These are phyloP conservation scores for Diaporthe batatas DNA, from an alignment of 2,329 filamentous ascomycete genomes.

Conservation along the genomic window DNA sequence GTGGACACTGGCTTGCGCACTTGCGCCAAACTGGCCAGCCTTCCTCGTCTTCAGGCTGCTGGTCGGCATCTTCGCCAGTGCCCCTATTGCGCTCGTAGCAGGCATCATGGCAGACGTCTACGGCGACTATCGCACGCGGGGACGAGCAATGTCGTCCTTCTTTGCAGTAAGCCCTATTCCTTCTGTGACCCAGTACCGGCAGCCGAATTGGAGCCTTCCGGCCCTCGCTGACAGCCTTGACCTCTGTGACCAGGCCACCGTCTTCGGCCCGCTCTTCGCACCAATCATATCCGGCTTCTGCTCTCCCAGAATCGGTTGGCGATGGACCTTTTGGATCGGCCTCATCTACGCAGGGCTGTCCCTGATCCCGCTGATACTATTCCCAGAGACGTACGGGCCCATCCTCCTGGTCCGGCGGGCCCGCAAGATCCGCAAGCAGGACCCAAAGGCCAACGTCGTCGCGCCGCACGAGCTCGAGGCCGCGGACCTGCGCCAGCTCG, in stretches of 20 bases:
- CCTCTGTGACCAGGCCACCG: slow-evolving; percentile 63
- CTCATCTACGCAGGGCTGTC: slow-evolving; percentile 76
- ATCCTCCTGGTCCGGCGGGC: slow-evolving; percentile 71
- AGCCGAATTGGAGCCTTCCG: too few species aligned
- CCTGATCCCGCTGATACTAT: slow-evolving; percentile 69
- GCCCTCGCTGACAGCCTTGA: neutral
- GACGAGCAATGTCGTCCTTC: slow-evolving; percentile 73
- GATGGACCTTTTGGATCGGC: slow-evolving; percentile 79
- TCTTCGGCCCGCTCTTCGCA: slow-evolving; percentile 75
- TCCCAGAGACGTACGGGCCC: slow-evolving; percentile 75
- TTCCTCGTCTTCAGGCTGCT: slow-evolving; percentile 69
- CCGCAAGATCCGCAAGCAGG: slow-evolving; percentile 66
- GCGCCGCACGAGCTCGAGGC: slow-evolving; percentile 75
- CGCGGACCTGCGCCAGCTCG: slow-evolving; percentile 67
- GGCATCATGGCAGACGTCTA: slow-evolving; percentile 78
- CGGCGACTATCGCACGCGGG: slow-evolving; percentile 65
- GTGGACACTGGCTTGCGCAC: slow-evolving; percentile 68
- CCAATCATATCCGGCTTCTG: slow-evolving; percentile 76
- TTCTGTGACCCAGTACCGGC: accelerated
- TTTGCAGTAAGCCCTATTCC: slow-evolving; percentile 65
- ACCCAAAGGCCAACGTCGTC: slow-evolving; percentile 64
- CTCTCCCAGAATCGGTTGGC: slow-evolving; percentile 71
- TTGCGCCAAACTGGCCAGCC: slow-evolving; percentile 65
- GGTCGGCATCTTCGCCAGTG: slow-evolving; percentile 66
- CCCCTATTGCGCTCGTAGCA: slow-evolving; percentile 72